Conservation (phyloP, 345 rosid species). For the Nephelium lappaceum region DNA sequence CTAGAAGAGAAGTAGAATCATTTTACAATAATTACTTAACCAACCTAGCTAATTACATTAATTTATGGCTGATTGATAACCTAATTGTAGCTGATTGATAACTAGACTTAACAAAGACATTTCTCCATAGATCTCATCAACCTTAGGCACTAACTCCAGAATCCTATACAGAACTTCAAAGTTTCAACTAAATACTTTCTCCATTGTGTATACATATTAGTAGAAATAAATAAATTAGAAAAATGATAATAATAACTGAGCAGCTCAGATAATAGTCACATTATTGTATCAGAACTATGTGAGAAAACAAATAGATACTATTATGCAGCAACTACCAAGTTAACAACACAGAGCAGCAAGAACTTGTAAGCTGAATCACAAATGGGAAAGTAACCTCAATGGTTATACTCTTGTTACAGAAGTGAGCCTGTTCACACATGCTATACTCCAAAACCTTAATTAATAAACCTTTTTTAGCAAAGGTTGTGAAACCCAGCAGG, state of each 20-base stretch:
- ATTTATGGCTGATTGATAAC: no score
- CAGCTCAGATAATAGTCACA: neutral
- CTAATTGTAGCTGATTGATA: no score
- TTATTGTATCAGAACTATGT: neutral
- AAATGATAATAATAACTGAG: neutral
- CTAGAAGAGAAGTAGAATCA: no score
- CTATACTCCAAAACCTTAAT: neutral
- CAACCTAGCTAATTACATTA: no score
- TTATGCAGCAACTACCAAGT: neutral
- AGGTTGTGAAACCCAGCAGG: neutral
- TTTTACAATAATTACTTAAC: no score
- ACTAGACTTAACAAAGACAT: neutral
- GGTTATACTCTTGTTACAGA: neutral
- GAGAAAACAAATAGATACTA: neutral
- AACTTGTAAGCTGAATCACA: constrained; percentile 3
- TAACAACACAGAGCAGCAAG: neutral
- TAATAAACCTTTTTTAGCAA: neutral
- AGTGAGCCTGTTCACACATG: neutral
- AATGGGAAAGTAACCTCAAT: neutral
- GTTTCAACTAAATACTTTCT: neutral
- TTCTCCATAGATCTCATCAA: neutral
- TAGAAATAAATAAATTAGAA: neutral
- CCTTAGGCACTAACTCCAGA: neutral
- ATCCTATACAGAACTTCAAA: neutral
- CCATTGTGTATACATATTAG: neutral